phyloP scores from a whole-genome alignment of 1,139 yeast genomes.

The Saccharomyces hybrid region DNA sequence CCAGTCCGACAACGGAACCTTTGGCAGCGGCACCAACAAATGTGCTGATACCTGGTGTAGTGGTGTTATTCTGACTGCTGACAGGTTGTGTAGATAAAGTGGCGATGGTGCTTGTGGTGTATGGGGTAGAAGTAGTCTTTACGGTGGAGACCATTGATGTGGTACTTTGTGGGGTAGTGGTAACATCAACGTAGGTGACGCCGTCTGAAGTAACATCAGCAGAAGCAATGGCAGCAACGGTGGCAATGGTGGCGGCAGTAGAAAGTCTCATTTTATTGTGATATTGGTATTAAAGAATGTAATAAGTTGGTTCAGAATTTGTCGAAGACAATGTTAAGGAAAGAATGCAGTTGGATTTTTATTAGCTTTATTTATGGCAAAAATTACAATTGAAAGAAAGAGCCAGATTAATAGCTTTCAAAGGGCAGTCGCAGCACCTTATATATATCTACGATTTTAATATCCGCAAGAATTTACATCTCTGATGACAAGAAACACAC shows the following conservation, averaged over 20 bases:
- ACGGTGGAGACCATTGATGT: slow-evolving; percentile 31
- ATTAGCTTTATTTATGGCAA: not conserved
- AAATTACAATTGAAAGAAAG: not conserved
- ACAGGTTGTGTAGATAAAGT: slow-evolving; percentile 7
- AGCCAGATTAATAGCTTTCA: not conserved
- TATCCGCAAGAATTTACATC: not conserved
- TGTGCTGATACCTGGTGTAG: slow-evolving; percentile 9
- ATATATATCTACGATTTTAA: not conserved
- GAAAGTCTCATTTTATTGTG: slow-evolving; percentile 14
- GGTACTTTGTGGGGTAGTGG: slow-evolving; percentile 32
- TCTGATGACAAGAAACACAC: not conserved
- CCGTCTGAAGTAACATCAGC: slow-evolving; percentile 17
- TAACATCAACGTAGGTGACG: slow-evolving; percentile 30
- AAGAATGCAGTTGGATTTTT: not conserved
- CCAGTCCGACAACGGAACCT: slow-evolving; percentile 11
- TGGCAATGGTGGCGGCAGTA: slow-evolving; percentile 18
- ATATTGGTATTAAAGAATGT: slow-evolving; percentile 1
- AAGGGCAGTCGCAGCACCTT: not conserved
- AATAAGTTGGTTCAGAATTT: slow-evolving; percentile 1
- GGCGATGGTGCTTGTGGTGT: slow-evolving; percentile 27
- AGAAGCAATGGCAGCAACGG: slow-evolving; percentile 10
- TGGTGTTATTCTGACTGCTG: slow-evolving; percentile 2
- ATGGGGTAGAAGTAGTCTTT: slow-evolving; percentile 30
- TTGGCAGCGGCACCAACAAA: slow-evolving; percentile 13
- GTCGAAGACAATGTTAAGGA: not conserved